phyloP scores from a whole-genome alignment of 2,329 filamentous ascomycete genomes.

The Exserohilum rostratum region DNA sequence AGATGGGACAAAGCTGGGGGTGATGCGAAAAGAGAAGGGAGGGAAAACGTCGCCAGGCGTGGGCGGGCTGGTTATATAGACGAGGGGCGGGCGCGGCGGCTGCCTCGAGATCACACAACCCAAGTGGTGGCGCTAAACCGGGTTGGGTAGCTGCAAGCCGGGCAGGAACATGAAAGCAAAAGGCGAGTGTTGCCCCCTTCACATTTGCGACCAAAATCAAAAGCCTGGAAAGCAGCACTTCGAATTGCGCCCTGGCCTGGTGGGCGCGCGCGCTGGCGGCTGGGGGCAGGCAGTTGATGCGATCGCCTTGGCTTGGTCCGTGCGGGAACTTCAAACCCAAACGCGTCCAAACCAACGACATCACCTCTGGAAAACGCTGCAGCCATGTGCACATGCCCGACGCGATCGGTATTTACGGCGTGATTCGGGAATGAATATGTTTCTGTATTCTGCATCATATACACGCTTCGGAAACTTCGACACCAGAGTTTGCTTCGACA shows the following conservation, averaged over 20 bases:
- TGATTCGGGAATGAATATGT: not conserved
- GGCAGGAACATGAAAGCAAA: slow-evolving; percentile 25
- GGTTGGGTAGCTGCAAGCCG: slow-evolving; percentile 18
- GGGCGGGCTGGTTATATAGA: slow-evolving; percentile 30
- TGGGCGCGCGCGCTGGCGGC: slow-evolving; percentile 3
- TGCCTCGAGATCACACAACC: slow-evolving; percentile 34
- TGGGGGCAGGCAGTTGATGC: not conserved
- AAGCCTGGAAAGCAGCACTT: slow-evolving; percentile 29
- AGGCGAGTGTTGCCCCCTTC: slow-evolving; percentile 17
- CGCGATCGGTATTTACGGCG: no score
- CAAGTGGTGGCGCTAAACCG: slow-evolving; percentile 30
- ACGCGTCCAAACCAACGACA: slow-evolving; percentile 14
- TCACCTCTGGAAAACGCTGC: not conserved
- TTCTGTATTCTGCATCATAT: not conserved
- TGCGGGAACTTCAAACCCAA: slow-evolving; percentile 14
- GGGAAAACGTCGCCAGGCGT: slow-evolving; percentile 8
- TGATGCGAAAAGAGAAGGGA: slow-evolving; percentile 22
- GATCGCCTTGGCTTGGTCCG: slow-evolving; percentile 2
- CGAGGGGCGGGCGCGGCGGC: slow-evolving; percentile 24
- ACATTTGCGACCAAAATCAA: slow-evolving; percentile 25
- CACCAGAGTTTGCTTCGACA: not conserved
- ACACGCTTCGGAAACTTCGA: not conserved
- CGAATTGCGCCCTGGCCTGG: slow-evolving; percentile 11
- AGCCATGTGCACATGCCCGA: not conserved
- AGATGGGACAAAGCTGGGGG: slow-evolving; percentile 20